Conservation (phyloP, 2,329 filamentous ascomycete species). For the Coniochaeta prunicola region DNA sequence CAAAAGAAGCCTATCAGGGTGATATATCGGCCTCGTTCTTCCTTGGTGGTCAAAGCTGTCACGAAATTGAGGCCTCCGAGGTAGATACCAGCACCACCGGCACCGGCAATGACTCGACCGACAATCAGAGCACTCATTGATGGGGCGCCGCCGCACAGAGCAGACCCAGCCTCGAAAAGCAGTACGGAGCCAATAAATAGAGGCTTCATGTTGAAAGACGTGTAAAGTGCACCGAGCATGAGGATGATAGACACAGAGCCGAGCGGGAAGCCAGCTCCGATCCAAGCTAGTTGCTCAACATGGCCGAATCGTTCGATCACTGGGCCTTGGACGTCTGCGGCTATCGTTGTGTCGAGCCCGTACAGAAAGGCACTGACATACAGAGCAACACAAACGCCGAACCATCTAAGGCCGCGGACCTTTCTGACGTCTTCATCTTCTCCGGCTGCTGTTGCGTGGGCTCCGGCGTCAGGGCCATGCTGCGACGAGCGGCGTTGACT, state of each 20-base stretch:
- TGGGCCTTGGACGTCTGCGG: conserved; percentile 33
- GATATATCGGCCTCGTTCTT: conserved; percentile 24
- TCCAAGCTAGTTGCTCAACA: conserved; percentile 31
- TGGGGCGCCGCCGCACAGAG: conserved; percentile 17
- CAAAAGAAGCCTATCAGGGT: conserved; percentile 20
- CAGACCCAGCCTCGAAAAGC: conserved; percentile 23
- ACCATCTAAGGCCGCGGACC: conserved; percentile 15
- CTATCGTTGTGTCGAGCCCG: conserved; percentile 33
- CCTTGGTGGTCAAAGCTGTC: conserved; percentile 17
- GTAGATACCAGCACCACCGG: conserved; percentile 22
- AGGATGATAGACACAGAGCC: conserved; percentile 16
- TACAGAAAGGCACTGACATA: conserved; percentile 21
- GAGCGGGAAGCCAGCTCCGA: conserved; percentile 28
- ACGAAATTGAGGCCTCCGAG: conserved; percentile 21
- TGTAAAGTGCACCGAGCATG: neutral
- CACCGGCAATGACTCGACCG: conserved; percentile 22
- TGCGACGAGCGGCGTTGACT: neutral
- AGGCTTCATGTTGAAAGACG: conserved; percentile 11
- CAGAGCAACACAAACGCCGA: conserved; percentile 16
- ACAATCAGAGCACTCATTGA: conserved; percentile 20
- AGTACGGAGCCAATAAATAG: conserved; percentile 14
- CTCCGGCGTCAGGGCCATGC: neutral
- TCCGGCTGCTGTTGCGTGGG: neutral
- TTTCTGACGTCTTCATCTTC: neutral
- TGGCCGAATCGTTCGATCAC: conserved; percentile 28